Percentiles rank a stretch among this genome's conserved stretches.
phyloP scores from a whole-genome alignment of 192 early-diverging fungal genomes.

The Coemansia sp. region DNA sequence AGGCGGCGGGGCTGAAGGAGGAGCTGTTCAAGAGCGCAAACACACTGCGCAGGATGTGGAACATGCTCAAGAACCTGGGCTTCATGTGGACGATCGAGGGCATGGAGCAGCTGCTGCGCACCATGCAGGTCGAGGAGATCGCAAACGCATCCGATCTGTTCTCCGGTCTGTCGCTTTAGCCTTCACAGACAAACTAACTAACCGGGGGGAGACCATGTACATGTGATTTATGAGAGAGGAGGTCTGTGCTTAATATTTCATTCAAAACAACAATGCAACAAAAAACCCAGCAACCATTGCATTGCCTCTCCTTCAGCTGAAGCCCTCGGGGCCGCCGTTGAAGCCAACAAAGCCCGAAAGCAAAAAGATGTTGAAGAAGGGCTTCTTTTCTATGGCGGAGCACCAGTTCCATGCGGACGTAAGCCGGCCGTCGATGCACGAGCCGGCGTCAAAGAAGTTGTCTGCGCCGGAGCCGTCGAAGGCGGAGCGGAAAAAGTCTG shows the following conservation, averaged over 20 bases:
- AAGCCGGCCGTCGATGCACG: constrained; percentile 93
- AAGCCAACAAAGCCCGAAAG: constrained; percentile 75
- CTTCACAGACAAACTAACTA: neutral
- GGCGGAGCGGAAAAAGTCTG: constrained; percentile 93
- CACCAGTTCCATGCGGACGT: constrained; percentile 94
- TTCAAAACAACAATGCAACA: too few species aligned
- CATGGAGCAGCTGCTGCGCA: constrained; percentile 41
- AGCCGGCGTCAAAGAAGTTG: constrained; percentile 88
- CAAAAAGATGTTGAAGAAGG: constrained; percentile 88
- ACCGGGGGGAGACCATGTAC: too few species aligned
- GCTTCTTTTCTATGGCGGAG: constrained; percentile 89
- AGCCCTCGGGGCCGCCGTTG: constrained; percentile 56
- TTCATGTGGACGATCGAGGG: constrained; percentile 40
- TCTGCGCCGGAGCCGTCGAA: constrained; percentile 97
- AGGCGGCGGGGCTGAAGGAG: neutral
- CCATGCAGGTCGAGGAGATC: constrained; percentile 52
- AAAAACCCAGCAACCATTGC: too few species aligned
- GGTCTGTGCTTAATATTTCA: too few species aligned
- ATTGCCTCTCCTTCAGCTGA: constrained; percentile 10
- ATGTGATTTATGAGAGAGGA: too few species aligned
- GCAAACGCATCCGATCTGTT: constrained; percentile 40
- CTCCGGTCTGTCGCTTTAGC: constrained; percentile 22
- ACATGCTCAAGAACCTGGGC: constrained; percentile 42
- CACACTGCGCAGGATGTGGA: constrained; percentile 40
- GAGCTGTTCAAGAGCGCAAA: constrained; percentile 6